phyloP scores from a whole-genome alignment of 306 rosid species.

The Urtica urens region DNA sequence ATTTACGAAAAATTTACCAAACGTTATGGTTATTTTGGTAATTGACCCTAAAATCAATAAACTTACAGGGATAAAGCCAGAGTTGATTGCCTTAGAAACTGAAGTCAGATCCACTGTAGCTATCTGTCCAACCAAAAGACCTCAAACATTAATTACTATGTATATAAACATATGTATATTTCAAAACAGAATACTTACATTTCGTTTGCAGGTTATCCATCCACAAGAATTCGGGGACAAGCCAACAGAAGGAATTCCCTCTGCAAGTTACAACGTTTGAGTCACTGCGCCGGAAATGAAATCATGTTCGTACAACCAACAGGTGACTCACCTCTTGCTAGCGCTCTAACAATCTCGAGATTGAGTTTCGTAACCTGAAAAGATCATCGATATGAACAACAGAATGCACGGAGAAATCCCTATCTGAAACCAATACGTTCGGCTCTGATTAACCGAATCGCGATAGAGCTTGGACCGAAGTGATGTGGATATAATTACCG shows the following conservation, averaged over 20 bases:
- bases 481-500: too few relatives aligned
- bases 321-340: conserved; percentile 70
- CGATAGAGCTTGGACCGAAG: too few relatives aligned
- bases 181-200: conserved; percentile 35
- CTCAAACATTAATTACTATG: not conserved
- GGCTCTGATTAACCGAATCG: too few relatives aligned
- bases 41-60: too few relatives aligned
- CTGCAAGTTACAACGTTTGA: conserved; percentile 26
- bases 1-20: too few relatives aligned
- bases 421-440: too few relatives aligned
- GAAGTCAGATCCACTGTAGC: conserved; percentile 54
- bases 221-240: conserved; percentile 94
- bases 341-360: conserved; percentile 85
- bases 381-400: too few relatives aligned
- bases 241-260: conserved; percentile 88
- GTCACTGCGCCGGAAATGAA: not conserved
- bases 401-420: too few relatives aligned
- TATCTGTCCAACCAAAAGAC: conserved; percentile 35
- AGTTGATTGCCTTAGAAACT: conserved; percentile 56
- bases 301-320: conserved; percentile 10
- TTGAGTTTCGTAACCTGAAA: conserved; percentile 87
- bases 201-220: conserved; percentile 61
- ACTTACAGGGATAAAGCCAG: conserved; percentile 83
- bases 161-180: conserved; percentile 2
- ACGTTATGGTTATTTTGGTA: conserved; percentile 7